A percentile compares a stretch with the other conserved stretches of the same genome.
Conservation (phyloP, 2,329 filamentous ascomycete genomes). For the Zasmidium angulare region DNA sequence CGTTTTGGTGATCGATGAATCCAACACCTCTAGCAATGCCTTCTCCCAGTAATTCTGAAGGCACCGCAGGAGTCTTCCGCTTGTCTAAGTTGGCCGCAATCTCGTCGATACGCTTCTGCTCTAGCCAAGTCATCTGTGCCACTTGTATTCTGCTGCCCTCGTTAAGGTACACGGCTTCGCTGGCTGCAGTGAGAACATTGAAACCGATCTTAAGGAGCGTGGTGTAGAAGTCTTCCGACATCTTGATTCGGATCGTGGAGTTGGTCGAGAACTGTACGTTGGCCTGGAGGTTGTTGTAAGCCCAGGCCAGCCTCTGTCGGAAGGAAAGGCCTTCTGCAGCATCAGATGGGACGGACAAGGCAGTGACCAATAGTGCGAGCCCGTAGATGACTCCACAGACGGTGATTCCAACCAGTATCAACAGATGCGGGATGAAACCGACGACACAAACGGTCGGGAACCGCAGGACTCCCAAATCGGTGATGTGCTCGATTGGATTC, state of each 20-base stretch:
- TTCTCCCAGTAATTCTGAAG: slow-evolving; percentile 44
- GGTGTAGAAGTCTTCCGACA: slow-evolving; percentile 95
- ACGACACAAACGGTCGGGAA: slow-evolving; percentile 95
- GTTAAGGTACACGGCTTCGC: slow-evolving; percentile 92
- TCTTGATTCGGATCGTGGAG: slow-evolving; percentile 69
- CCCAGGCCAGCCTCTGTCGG: slow-evolving; percentile 63
- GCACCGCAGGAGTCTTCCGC: slow-evolving; percentile 39
- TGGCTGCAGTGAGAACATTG: slow-evolving; percentile 84
- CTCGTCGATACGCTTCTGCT: slow-evolving; percentile 80
- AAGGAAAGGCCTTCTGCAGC: slow-evolving; percentile 47
- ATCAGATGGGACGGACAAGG: slow-evolving; percentile 61
- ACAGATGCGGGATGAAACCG: slow-evolving; percentile 89
- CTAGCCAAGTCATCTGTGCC: slow-evolving; percentile 81
- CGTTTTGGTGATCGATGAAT: slow-evolving; percentile 35
- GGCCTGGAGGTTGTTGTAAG: slow-evolving; percentile 88
- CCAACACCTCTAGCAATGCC: slow-evolving; percentile 39
- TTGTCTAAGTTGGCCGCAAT: slow-evolving; percentile 56
- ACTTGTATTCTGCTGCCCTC: slow-evolving; percentile 77
- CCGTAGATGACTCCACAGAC: slow-evolving; percentile 75
- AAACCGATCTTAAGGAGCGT: slow-evolving; percentile 84
- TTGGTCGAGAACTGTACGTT: slow-evolving; percentile 74
- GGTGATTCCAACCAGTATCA: slow-evolving; percentile 76
- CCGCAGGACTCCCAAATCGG: slow-evolving; percentile 70
- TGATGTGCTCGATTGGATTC: slow-evolving; percentile 54
- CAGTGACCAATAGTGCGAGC: slow-evolving; percentile 73